phyloP scores from a whole-genome alignment of 1,284 basidiomycete genomes.

The Xanthoconium separans region DNA sequence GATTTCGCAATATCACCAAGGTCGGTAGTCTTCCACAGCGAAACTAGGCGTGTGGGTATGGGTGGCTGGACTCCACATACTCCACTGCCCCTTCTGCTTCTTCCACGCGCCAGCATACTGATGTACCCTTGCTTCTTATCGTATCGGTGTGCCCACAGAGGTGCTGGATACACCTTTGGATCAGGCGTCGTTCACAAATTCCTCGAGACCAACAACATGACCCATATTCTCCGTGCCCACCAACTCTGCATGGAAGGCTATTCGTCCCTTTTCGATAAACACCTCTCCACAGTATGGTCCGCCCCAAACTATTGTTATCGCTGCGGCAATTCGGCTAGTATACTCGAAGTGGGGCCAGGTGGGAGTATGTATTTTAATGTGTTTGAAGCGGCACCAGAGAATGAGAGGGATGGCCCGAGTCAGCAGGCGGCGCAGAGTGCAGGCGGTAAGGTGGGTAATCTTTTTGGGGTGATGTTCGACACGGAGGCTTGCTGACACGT shows the following conservation, averaged over 20 bases:
- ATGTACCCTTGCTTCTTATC: background rate
- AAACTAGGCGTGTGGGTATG: constrained; percentile 9
- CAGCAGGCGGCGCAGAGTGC: constrained; percentile 71
- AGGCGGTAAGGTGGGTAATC: constrained; percentile 56
- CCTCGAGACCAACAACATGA: constrained; percentile 91
- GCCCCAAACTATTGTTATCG: constrained; percentile 99
- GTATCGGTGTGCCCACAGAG: constrained; percentile 48
- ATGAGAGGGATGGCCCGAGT: constrained; percentile 81
- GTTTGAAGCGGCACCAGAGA: constrained; percentile 98
- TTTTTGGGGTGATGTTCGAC: background rate
- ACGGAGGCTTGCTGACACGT: constrained; percentile 10
- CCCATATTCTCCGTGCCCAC: constrained; percentile 96
- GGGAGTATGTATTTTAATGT: constrained; percentile 95
- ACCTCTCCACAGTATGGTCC: constrained; percentile 97
- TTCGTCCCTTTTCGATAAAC: constrained; percentile 91
- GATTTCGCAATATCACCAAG: constrained; percentile 98
- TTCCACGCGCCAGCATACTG: constrained; percentile 5
- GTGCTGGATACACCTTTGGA: constrained; percentile 98
- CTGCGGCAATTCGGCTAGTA: constrained; percentile 96
- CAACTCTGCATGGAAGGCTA: constrained; percentile 99
- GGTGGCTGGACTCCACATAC: constrained; percentile 16
- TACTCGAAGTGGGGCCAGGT: constrained; percentile 93
- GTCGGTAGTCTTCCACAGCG: constrained; percentile 44
- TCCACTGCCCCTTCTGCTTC: constrained; percentile 6
- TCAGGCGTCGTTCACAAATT: constrained; percentile 99